Base-by-base conservation (phyloP, 192 early-diverging fungal species). In the Backusella morwellensis region DNA sequence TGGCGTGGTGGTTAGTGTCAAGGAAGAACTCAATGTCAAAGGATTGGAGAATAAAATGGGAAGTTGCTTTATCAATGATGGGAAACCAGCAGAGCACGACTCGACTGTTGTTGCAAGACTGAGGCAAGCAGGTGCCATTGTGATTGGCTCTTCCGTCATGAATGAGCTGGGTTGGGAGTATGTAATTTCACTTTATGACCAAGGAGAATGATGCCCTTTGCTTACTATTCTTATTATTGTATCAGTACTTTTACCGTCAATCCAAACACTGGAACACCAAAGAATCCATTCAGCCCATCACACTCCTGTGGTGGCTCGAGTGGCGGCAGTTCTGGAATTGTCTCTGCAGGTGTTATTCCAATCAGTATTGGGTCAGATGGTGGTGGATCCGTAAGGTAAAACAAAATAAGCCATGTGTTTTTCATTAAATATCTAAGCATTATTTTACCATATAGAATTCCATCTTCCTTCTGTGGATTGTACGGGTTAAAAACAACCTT, bases 401-500 rank as follows among this genome's bases (percentile, higher is more conserved):
- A 14, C 17, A 4, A 26, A 66, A 34, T 6, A 44, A 0, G 9
- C 17, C 11, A 40, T 40, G 38, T 40, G 38, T 1, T 9, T 12
- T 11, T 11, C 2, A 3, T 1, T 12, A 12, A 12, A 11, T 40
- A 32, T 40, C 8, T 1, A 9, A 40, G 9, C 15, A 5, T 44
- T 56, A n/a, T 34, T 50, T 35, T 66, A 12, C 44, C 26, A 56
- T 47, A 59, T 56, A 83, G 92, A 40, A 86, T 93, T 54, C 94
- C 94, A 26, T 82, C 90, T 1, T 74, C 92, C 1, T 92, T 89
- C 75, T 92, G 89, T 83, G 94, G 94, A 23, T 73, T 93, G 21
- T 95, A 88, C 79, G 94, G 93, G 8, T 77, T 95, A 42, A 95
- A 95, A 66, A 86, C 92, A 0, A 95, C 94, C 11, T 84, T 83